These are phyloP conservation scores for Nidula niveotomentosa DNA, from an alignment of 1,284 basidiomycete genomes.

Conservation along the genomic window DNA sequence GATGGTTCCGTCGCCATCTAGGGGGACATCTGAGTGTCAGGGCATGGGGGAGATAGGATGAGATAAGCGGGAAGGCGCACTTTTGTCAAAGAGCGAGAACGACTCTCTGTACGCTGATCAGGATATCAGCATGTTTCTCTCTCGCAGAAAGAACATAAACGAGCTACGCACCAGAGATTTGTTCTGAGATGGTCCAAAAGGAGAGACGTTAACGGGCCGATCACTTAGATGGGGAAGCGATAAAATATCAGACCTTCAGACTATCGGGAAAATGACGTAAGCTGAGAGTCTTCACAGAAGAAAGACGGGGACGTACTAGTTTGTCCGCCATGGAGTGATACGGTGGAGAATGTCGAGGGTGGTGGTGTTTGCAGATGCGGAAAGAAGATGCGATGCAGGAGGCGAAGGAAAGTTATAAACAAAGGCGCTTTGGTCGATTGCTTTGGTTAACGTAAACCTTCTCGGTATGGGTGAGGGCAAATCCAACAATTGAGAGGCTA, in stretches of 20 bases:
- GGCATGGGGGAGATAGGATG: slow-evolving; percentile 28
- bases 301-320: neutral
- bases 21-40: slow-evolving; percentile 74
- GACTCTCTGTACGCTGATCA: slow-evolving; percentile 79
- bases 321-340: neutral
- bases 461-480: too few species aligned
- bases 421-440: neutral
- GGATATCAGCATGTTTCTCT: neutral
- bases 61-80: slow-evolving; percentile 39
- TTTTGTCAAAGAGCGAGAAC: slow-evolving; percentile 93
- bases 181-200: slow-evolving; percentile 7
- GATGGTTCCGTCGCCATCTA: slow-evolving; percentile 98
- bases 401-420: neutral
- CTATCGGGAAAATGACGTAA: neutral
- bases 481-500: too few species aligned
- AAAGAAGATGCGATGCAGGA: neutral
- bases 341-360: neutral
- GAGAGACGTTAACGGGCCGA: neutral
- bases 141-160: neutral
- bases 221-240: neutral
- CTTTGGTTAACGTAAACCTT: too few species aligned
- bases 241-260: neutral
- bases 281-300: neutral
- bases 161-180: slow-evolving; percentile 14
- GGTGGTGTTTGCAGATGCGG: neutral